Conservation (phyloP, 768 basidiomycete species). For the Terana coerulea region DNA sequence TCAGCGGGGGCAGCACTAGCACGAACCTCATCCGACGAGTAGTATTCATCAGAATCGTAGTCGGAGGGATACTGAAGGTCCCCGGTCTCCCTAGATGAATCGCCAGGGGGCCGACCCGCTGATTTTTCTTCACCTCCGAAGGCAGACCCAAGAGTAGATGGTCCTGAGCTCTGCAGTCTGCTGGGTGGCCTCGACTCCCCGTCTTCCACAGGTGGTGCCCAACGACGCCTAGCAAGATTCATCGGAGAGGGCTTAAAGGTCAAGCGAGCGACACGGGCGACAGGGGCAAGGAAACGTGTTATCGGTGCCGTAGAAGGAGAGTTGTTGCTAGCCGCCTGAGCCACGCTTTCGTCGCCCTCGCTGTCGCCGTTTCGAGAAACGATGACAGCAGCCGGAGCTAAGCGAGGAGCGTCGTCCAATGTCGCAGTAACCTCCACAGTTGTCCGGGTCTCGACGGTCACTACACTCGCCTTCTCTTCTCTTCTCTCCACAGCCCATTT, state of each 20-base stretch:
- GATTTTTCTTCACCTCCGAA: too few relatives aligned
- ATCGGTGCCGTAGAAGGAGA: background rate
- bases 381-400: slow-evolving; percentile 1
- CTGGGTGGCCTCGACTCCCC: background rate
- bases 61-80: background rate
- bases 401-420: too few relatives aligned
- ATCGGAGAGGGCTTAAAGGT: slow-evolving; percentile 24
- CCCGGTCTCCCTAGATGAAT: background rate
- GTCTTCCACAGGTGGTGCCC: slow-evolving; percentile 17
- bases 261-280: slow-evolving; percentile 10
- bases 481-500: slow-evolving; percentile 22
- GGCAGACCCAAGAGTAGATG: too few relatives aligned
- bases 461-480: slow-evolving; percentile 8
- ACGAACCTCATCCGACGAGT: slow-evolving; percentile 7
- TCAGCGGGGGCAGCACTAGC: background rate
- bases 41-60: slow-evolving; percentile 3
- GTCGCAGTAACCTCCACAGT: too few relatives aligned
- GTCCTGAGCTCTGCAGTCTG: too few relatives aligned
- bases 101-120: background rate
- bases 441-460: background rate
- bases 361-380: background rate
- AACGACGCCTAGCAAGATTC: slow-evolving; percentile 25
- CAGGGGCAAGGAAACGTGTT: background rate
- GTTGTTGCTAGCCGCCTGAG: background rate
- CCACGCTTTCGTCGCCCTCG: background rate